phyloP scores from a whole-genome alignment of 495 filamentous ascomycete genomes.

The Ascodesmis nigricans region DNA sequence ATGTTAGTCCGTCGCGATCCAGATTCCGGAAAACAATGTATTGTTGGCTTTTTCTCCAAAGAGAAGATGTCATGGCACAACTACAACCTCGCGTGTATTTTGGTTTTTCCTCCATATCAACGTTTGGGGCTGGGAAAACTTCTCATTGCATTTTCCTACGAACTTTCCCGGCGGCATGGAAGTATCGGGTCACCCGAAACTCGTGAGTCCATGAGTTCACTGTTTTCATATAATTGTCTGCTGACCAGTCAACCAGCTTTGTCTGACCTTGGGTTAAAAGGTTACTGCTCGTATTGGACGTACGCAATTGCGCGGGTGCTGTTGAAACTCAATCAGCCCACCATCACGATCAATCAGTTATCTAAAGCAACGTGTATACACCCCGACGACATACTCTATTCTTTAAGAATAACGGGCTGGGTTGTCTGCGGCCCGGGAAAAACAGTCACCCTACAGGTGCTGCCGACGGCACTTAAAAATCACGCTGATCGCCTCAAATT shows the following conservation, averaged over 20 bases:
- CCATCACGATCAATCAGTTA: slow-evolving; percentile 12
- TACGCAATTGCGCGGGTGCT: slow-evolving; percentile 8
- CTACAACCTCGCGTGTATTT: slow-evolving; percentile 91
- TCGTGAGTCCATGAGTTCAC: slow-evolving; percentile 7
- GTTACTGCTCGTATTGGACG: slow-evolving; percentile 18
- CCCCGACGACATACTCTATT: slow-evolving; percentile 14
- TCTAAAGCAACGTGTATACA: slow-evolving; percentile 17
- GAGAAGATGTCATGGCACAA: slow-evolving; percentile 98
- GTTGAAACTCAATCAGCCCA: slow-evolving; percentile 4
- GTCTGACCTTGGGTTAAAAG: slow-evolving; percentile 15
- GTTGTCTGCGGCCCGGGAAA: slow-evolving; percentile 5
- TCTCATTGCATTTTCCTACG: slow-evolving; percentile 83
- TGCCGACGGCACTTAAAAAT: background rate
- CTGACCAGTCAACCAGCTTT: slow-evolving; percentile 10
- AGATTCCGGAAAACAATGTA: background rate
- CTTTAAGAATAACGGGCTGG: slow-evolving; percentile 13
- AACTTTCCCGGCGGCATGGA: slow-evolving; percentile 65
- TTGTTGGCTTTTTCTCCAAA: slow-evolving; percentile 93
- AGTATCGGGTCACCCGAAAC: slow-evolving; percentile 84
- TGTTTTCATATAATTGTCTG: background rate
- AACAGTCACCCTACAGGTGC: background rate
- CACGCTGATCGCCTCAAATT: too few relatives aligned
- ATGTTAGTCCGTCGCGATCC: slow-evolving; percentile 42
- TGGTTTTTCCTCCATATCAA: slow-evolving; percentile 92
- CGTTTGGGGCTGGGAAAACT: slow-evolving; percentile 67